Percentiles rank a stretch among this genome's conserved stretches.
Evolutionary conservation across 768 basidiomycete species (phyloP).

Genomic region (Gautieria morchelliformis): DNA sequence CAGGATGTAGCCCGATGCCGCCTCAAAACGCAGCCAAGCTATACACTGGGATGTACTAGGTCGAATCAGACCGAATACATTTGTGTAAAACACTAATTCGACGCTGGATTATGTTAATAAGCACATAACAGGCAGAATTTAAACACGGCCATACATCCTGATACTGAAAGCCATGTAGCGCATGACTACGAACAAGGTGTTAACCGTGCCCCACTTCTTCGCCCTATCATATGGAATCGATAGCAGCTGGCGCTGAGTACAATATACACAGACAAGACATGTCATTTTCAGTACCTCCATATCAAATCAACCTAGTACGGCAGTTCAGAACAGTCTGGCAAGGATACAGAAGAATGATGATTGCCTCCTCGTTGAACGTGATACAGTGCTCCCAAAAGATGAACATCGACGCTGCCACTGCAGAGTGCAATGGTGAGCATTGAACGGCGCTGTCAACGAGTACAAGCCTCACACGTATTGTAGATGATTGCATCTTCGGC

Average conservation of each 20-base stretch:
- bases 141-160: not conserved
- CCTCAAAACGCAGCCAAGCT: conserved; percentile 2
- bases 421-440: not conserved
- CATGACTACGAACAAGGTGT: not conserved
- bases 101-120: not conserved
- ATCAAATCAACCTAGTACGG: not conserved
- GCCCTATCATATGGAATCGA: not conserved
- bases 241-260: not conserved
- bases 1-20: not conserved
- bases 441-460: not conserved
- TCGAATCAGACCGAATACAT: not conserved
- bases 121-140: not conserved
- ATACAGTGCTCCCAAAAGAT: conserved; percentile 8
- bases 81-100: conserved; percentile 5
- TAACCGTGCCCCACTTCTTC: not conserved
- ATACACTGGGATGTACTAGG: not conserved
- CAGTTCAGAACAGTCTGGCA: not conserved
- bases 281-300: not conserved
- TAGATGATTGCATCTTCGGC: not conserved
- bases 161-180: conserved; percentile 1
- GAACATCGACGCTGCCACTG: conserved; percentile 6
- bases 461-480: not conserved
- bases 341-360: not conserved
- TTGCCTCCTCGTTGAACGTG: conserved; percentile 5
- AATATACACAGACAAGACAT: not conserved